Conservation (phyloP, 1,139 yeast genomes). For the Blastobotrys aristatus region DNA sequence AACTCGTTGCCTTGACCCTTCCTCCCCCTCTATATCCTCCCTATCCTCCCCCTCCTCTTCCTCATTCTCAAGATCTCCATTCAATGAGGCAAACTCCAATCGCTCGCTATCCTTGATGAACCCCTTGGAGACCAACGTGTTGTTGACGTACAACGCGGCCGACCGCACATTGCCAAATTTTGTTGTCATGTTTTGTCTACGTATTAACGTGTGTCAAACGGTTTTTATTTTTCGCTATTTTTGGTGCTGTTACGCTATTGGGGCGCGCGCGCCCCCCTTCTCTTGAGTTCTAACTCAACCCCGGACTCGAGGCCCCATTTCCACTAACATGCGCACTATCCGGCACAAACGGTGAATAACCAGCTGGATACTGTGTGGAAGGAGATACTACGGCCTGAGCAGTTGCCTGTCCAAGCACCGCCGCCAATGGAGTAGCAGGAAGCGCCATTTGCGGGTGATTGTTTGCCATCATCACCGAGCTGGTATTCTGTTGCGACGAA, state of each 20-base stretch:
- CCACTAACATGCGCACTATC: slow-evolving; percentile 1
- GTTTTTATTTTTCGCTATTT: background rate
- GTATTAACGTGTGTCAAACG: background rate
- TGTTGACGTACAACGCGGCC: slow-evolving; percentile 28
- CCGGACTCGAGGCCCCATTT: slow-evolving; percentile 34
- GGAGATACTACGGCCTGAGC: slow-evolving; percentile 35
- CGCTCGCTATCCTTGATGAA: slow-evolving; percentile 26
- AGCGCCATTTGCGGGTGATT: slow-evolving; percentile 10
- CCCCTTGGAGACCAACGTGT: slow-evolving; percentile 27
- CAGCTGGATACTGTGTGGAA: slow-evolving; percentile 20
- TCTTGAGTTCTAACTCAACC: slow-evolving; percentile 50
- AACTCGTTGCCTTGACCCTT: background rate
- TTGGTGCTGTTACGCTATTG: too few species aligned
- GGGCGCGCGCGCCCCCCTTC: too few species aligned
- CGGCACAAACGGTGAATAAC: slow-evolving; percentile 22
- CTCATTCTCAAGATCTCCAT: slow-evolving; percentile 1
- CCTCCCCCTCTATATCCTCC: background rate
- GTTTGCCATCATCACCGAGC: background rate
- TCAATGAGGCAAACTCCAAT: slow-evolving; percentile 19
- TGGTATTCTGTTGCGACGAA: background rate
- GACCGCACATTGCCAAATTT: slow-evolving; percentile 21
- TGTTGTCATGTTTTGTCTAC: slow-evolving; percentile 9
- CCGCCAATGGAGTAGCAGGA: slow-evolving; percentile 36
- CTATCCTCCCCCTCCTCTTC: background rate
- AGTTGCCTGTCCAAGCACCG: slow-evolving; percentile 35